Evolutionary conservation across 75 land plant genomes (phyloP).

Genomic region (Cupressus sempervirens): DNA sequence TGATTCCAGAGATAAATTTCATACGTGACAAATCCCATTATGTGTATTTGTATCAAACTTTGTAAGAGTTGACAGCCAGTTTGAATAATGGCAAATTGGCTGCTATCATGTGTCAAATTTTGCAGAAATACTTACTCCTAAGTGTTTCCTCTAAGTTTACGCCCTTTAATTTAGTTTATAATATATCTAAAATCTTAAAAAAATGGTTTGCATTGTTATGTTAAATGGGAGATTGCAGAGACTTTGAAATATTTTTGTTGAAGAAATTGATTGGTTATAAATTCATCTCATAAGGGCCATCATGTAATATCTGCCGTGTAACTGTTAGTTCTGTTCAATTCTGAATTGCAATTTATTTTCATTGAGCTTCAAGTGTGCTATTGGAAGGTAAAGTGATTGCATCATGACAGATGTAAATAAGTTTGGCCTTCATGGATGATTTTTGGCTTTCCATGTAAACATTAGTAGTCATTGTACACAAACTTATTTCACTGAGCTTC

Average conservation of each 20-base stretch:
- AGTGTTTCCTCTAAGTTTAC: neutral
- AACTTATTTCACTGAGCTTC: neutral
- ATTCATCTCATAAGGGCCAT: neutral
- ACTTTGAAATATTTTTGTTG: neutral
- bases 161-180: neutral
- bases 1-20: neutral
- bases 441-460: neutral
- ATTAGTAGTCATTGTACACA: too few species aligned
- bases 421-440: neutral
- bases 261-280: neutral
- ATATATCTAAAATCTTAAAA: neutral
- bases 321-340: neutral
- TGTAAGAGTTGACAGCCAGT: neutral
- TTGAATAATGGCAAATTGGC: neutral
- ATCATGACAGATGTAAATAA: neutral
- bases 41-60: neutral
- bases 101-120: neutral
- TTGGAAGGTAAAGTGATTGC: neutral
- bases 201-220: neutral
- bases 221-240: neutral
- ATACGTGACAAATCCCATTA: neutral
- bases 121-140: neutral
- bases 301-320: neutral
- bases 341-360: neutral
- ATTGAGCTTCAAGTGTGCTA: neutral